Conservation (phyloP, 306 rosid species). For the Cucurbita moschata region DNA sequence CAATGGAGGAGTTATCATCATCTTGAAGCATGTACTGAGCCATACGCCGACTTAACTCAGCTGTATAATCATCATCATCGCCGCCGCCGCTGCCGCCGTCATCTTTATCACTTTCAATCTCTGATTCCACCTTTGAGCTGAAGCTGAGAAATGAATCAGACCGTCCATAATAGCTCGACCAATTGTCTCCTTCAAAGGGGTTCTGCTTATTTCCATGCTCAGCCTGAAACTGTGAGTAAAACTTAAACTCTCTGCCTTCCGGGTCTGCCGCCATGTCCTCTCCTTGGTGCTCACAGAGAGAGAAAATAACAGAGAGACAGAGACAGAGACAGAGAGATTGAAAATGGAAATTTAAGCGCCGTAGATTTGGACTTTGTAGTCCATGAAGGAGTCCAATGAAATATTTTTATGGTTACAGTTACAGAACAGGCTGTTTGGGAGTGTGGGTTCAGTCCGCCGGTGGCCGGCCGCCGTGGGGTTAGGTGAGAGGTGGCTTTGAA, state of each 20-base stretch:
- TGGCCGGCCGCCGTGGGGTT: not conserved
- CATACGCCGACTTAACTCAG: conserved; percentile 48
- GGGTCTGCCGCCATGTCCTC: conserved; percentile 33
- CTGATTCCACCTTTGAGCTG: conserved; percentile 7
- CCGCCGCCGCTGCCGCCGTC: not conserved
- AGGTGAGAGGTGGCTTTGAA: not conserved
- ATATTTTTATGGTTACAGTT: not conserved
- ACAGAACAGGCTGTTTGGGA: not conserved
- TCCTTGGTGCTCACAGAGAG: not conserved
- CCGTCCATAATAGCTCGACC: not conserved
- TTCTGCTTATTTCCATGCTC: conserved; percentile 4
- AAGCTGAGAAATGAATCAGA: not conserved
- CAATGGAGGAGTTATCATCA: conserved; percentile 5
- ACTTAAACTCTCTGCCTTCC: conserved; percentile 13
- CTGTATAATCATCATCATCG: conserved; percentile 45
- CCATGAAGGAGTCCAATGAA: not conserved
- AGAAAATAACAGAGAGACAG: not conserved
- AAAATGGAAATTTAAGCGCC: not conserved
- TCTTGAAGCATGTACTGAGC: conserved; percentile 34
- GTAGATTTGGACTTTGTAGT: not conserved
- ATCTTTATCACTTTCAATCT: conserved; percentile 9
- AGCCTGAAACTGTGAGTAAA: conserved; percentile 14
- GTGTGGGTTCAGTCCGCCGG: not conserved
- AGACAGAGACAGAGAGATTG: not conserved
- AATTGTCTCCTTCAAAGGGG: not conserved